Evolutionary conservation across 1,284 basidiomycete species (phyloP), one percentile per base, ranked within the genome.

Genomic region (Entoloma clypeatum): DNA sequence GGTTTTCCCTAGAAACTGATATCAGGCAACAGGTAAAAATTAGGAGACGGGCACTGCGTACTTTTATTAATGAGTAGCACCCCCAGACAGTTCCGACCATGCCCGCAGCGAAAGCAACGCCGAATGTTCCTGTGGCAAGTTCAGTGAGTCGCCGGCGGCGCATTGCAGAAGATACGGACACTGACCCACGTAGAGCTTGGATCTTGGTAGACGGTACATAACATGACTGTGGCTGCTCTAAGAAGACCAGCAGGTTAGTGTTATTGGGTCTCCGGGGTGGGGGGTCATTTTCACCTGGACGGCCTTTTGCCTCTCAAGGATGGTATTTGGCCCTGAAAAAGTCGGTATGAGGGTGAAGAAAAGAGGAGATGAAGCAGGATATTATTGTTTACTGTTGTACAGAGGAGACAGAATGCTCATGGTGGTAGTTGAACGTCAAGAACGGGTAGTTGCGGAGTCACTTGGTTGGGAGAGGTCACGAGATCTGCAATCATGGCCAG

Each of bases 281-380:
- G 19, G 14, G 41, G 26, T 21, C 13, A 18, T 39, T 54, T 64
- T 37, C 44, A 85, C 85, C 72, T 88, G 86, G 60, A 77, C 71
- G 43, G 58, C 47, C 64, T 65, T 75, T 65, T 88, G 85, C 59
- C 63, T 79, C 64, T 81, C 75, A 36, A 75, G 58, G 48, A 86
- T 71, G 43, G 57, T 60, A 70, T 88, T 85, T 48, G 76, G 78
- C 48, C 71, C 86, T 84, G 55, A 53, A 11, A 41, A 49, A 23
- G 33, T 49, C 45, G 39, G 30, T 14, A 36, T 39, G 33, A 23
- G 27, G 27, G 25, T 47, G n/a, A 48, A 6, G 38, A 32, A 30
- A 30, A 19, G 21, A 19, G 13, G 35, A 47, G 17, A 30, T 16
- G 32, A 43, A 16, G 24, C 25, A 24, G 13, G 7, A 22, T 28